These are phyloP conservation scores for Chloranthus sessilifolius DNA, from an alignment of 164 flowering plant genomes.

Conservation along the genomic window DNA sequence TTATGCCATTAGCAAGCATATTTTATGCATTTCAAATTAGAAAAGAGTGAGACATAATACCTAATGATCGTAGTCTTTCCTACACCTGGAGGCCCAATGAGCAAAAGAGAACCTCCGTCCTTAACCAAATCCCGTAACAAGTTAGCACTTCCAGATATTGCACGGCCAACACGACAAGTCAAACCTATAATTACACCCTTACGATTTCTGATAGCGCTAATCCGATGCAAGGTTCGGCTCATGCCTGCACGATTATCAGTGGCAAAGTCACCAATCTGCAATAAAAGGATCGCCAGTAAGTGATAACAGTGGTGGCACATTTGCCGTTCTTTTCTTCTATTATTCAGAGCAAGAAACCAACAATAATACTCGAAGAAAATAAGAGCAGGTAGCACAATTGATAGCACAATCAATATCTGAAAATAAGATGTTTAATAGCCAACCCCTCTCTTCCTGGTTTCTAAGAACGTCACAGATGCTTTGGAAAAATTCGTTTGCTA, in stretches of 20 bases:
- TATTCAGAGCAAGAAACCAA: too few species aligned
- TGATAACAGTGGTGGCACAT: background rate
- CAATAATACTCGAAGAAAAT: too few species aligned
- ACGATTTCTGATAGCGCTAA: slow-evolving; percentile 85
- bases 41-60: slow-evolving; percentile 22
- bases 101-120: slow-evolving; percentile 79
- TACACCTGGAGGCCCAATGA: slow-evolving; percentile 97
- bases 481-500: too few species aligned
- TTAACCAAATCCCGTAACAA: slow-evolving; percentile 70
- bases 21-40: too few species aligned
- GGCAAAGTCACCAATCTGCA: slow-evolving; percentile 93
- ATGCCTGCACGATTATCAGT: slow-evolving; percentile 93
- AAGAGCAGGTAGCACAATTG: too few species aligned
- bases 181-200: slow-evolving; percentile 81
- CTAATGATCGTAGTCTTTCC: slow-evolving; percentile 97
- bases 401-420: too few species aligned
- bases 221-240: slow-evolving; percentile 87
- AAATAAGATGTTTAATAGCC: too few species aligned
- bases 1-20: too few species aligned
- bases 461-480: too few species aligned
- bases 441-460: too few species aligned
- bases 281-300: slow-evolving; percentile 12
- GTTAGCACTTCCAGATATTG: slow-evolving; percentile 85
- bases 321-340: too few species aligned
- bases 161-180: slow-evolving; percentile 95